A percentile compares a stretch with the other conserved stretches of the same genome.
Evolutionary conservation across 2,329 filamentous ascomycete genomes (phyloP).

Genomic region (Stagonosporopsis rhizophila): DNA sequence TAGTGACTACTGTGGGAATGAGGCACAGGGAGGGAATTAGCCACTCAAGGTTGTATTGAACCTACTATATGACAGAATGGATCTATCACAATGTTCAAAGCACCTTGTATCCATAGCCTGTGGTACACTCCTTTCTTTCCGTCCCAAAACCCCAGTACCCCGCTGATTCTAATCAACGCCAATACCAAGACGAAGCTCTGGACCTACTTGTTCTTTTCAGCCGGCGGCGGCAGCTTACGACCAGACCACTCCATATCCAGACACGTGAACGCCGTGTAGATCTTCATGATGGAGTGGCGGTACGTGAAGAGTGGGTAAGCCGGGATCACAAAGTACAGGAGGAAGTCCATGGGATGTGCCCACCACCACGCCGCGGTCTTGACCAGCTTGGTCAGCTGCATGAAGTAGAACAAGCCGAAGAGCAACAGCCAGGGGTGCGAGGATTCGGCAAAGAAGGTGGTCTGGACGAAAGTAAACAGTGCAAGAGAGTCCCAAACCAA

Average conservation of each 20-base stretch:
- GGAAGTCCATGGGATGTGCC: conserved; percentile 25
- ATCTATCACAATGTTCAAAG: too few species aligned
- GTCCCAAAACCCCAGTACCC: too few species aligned
- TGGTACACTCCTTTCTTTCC: too few species aligned
- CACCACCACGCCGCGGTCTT: conserved; percentile 35
- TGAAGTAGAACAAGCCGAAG: conserved; percentile 8
- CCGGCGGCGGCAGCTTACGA: conserved; percentile 9
- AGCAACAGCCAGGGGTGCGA: conserved; percentile 3
- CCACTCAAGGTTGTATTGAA: too few species aligned
- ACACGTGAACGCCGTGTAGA: conserved; percentile 23
- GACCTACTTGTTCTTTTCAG: neutral
- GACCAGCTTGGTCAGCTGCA: conserved; percentile 31
- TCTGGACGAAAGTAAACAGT: conserved; percentile 16
- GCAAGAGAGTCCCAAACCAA: conserved; percentile 31
- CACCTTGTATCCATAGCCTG: too few species aligned
- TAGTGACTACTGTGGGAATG: too few species aligned
- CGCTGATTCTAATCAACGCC: too few species aligned
- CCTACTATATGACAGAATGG: too few species aligned
- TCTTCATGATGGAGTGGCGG: conserved; percentile 28
- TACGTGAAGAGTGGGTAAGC: conserved; percentile 28
- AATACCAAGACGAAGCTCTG: too few species aligned
- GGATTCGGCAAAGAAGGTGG: conserved; percentile 16
- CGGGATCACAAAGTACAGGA: conserved; percentile 30
- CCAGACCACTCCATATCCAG: conserved; percentile 29
- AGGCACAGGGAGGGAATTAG: too few species aligned